These are phyloP conservation scores for Lachancea thermotolerans DNA, from an alignment of 805 yeast genomes.

Conservation along the genomic window DNA sequence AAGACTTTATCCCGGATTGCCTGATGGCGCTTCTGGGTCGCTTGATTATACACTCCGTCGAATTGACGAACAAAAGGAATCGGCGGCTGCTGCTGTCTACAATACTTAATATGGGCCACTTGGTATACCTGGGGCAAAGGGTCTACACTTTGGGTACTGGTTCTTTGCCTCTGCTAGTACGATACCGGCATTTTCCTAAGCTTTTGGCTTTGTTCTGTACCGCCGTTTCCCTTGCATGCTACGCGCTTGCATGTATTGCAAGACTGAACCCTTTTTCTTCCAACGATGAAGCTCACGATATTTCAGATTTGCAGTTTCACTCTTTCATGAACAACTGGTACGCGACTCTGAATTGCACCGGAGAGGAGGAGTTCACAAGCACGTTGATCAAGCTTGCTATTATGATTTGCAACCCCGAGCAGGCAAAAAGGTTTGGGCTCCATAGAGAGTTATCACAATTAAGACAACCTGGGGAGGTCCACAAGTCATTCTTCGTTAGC, in stretches of 20 bases:
- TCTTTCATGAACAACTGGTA: conserved; percentile 27
- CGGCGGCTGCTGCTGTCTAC: conserved; percentile 61
- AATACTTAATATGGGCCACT: conserved; percentile 46
- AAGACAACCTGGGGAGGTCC: conserved; percentile 16
- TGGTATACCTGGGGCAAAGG: conserved; percentile 41
- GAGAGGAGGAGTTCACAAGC: conserved; percentile 27
- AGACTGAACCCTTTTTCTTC: conserved; percentile 34
- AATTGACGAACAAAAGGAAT: conserved; percentile 43
- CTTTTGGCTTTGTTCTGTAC: conserved; percentile 46
- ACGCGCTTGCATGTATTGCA: conserved; percentile 51
- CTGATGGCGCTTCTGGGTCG: conserved; percentile 54
- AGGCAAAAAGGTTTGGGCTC: conserved; percentile 17
- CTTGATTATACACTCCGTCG: conserved; percentile 55
- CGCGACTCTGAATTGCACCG: conserved; percentile 26
- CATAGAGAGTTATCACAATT: conserved; percentile 23
- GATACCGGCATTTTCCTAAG: conserved; percentile 63
- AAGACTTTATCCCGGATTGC: conserved; percentile 27
- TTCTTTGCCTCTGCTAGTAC: conserved; percentile 48
- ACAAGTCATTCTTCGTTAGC: conserved; percentile 17
- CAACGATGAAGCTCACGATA: conserved; percentile 6
- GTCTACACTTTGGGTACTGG: conserved; percentile 32
- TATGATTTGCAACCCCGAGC: conserved; percentile 20
- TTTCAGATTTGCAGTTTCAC: conserved; percentile 23
- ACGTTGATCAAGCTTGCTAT: conserved; percentile 20
- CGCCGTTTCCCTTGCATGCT: conserved; percentile 45